Percentiles rank a stretch among this genome's conserved stretches.
Evolutionary conservation across 2,329 filamentous ascomycete species (phyloP).

Genomic region (Trichophyton mentagrophytes): DNA sequence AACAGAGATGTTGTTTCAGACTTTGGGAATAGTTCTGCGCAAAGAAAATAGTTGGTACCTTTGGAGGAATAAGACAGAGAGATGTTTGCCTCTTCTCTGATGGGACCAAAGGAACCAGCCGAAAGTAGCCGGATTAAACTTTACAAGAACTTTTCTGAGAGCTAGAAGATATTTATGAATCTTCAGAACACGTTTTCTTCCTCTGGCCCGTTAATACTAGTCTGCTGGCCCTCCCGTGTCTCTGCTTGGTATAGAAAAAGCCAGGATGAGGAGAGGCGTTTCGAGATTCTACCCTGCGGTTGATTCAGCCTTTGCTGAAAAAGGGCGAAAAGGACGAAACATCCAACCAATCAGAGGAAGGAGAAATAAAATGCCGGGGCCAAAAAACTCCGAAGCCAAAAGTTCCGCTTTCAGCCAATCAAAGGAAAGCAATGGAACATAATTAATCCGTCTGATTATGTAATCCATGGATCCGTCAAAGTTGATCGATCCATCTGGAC

Average conservation of each 20-base stretch:
- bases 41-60: background rate
- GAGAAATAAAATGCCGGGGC: background rate
- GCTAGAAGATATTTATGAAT: background rate
- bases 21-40: background rate
- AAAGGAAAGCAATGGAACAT: background rate
- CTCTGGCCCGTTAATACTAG: background rate
- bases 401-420: background rate
- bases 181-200: background rate
- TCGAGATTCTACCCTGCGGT: background rate
- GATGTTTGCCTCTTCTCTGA: background rate
- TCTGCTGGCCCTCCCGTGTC: background rate
- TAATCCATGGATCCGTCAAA: too few species aligned
- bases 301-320: too few species aligned
- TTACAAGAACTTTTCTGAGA: background rate
- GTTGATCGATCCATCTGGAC: background rate
- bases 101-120: background rate
- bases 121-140: conserved; percentile 2
- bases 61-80: background rate
- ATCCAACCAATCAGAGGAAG: background rate
- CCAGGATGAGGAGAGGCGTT: background rate
- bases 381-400: background rate
- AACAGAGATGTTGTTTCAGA: background rate
- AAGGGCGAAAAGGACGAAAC: background rate
- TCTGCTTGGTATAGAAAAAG: background rate
- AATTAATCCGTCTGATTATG: background rate